These are phyloP conservation scores for Kondoa malvinella DNA, from an alignment of 768 basidiomycete species.

Conservation along the genomic window DNA sequence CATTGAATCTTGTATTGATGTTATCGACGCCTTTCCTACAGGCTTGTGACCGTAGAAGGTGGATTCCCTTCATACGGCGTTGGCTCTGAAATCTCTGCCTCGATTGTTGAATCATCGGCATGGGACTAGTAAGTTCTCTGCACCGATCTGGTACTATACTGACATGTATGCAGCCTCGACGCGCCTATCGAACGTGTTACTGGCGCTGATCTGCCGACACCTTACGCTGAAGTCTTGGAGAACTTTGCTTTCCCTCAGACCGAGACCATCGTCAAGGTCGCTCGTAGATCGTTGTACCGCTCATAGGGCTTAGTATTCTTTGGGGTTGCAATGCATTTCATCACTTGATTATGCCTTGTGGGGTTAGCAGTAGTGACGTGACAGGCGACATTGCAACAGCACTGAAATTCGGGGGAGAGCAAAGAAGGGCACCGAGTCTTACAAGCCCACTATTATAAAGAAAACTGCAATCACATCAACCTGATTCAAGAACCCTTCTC, in stretches of 20 bases:
- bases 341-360: neutral
- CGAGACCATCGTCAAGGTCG: slow-evolving; percentile 70
- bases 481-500: no score
- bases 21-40: slow-evolving; percentile 28
- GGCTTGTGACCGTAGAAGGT: slow-evolving; percentile 85
- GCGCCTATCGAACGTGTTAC: slow-evolving; percentile 95
- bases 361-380: neutral
- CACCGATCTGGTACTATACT: no score
- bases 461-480: no score
- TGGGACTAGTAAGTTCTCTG: slow-evolving; percentile 51
- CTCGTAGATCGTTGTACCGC: slow-evolving; percentile 50
- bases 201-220: slow-evolving; percentile 90
- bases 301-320: slow-evolving; percentile 13
- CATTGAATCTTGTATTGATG: neutral
- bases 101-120: slow-evolving; percentile 91
- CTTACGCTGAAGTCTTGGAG: slow-evolving; percentile 82
- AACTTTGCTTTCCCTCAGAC: slow-evolving; percentile 85
- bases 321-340: slow-evolving; percentile 7
- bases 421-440: neutral
- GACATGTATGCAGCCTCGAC: slow-evolving; percentile 44
- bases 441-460: no score
- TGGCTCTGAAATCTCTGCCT: slow-evolving; percentile 93
- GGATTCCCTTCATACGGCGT: slow-evolving; percentile 98
- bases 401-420: no score
- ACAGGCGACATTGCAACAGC: neutral